Conservation (phyloP, 2,329 filamentous ascomycete genomes). For the Xylaria sp. region DNA sequence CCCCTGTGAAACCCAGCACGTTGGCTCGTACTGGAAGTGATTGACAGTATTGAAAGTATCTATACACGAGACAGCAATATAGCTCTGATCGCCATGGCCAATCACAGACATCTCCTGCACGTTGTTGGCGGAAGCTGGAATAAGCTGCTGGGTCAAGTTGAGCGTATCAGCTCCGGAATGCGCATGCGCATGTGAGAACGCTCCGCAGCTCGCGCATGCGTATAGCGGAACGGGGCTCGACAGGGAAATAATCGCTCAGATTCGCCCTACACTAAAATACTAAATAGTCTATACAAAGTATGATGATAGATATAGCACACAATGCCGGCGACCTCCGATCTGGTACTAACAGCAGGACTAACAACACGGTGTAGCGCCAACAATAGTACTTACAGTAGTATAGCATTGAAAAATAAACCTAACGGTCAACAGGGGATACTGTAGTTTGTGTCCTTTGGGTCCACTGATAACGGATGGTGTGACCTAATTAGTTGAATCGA, state of each 20-base stretch:
- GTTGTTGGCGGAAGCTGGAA: neutral
- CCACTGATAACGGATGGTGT: conserved; percentile 13
- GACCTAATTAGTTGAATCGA: conserved; percentile 13
- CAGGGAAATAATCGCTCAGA: conserved; percentile 15
- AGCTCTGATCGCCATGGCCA: neutral
- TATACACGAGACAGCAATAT: neutral
- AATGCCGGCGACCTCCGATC: conserved; percentile 4
- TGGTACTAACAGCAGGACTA: conserved; percentile 16
- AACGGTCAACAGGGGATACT: neutral
- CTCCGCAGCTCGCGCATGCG: conserved; percentile 3
- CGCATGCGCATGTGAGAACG: conserved; percentile 6
- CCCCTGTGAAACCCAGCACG: neutral
- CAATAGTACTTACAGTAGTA: too few species aligned
- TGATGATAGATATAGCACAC: neutral
- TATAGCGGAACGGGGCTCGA: neutral
- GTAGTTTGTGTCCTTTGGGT: neutral
- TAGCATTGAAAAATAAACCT: neutral
- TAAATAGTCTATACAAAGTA: neutral
- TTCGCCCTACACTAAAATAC: neutral
- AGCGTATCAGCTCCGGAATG: neutral
- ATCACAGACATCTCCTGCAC: neutral
- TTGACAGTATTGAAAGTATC: neutral
- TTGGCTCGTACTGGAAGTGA: conserved; percentile 14
- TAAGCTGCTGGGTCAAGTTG: neutral
- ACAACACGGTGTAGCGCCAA: neutral